A percentile compares a stretch with the other conserved stretches of the same genome.
These are phyloP conservation scores for Kockiozyma suomiensis DNA, from an alignment of 805 yeast genomes.

Conservation along the genomic window DNA sequence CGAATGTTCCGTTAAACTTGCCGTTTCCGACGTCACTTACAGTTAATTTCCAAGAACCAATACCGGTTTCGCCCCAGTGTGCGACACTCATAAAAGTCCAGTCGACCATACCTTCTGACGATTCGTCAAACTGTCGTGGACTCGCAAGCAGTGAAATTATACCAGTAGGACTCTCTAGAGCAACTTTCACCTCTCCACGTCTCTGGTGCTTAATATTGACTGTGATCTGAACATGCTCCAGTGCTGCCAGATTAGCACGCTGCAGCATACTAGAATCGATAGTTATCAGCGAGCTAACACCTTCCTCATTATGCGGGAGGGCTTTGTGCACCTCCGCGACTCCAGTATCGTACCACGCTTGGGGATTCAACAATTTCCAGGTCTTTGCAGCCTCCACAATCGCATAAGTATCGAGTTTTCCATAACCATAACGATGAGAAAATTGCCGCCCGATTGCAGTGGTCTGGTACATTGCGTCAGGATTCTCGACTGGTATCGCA, in stretches of 20 bases:
- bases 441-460: slow-evolving; percentile 69
- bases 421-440: slow-evolving; percentile 89
- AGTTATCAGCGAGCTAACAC: slow-evolving; percentile 46
- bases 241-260: slow-evolving; percentile 60
- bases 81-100: slow-evolving; percentile 99
- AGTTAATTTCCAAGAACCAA: slow-evolving; percentile 79
- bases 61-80: slow-evolving; percentile 88
- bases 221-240: slow-evolving; percentile 86
- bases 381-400: slow-evolving; percentile 70
- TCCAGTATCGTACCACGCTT: slow-evolving; percentile 71
- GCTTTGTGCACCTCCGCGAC: slow-evolving; percentile 43
- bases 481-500: slow-evolving; percentile 66
- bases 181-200: slow-evolving; percentile 72
- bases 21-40: slow-evolving; percentile 48
- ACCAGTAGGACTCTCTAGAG: slow-evolving; percentile 74
- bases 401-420: slow-evolving; percentile 79
- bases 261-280: slow-evolving; percentile 55
- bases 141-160: slow-evolving; percentile 73
- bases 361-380: slow-evolving; percentile 91
- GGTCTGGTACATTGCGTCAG: slow-evolving; percentile 72
- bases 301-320: slow-evolving; percentile 36
- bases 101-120: slow-evolving; percentile 60
- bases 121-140: slow-evolving; percentile 60
- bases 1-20: slow-evolving; percentile 44
- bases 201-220: slow-evolving; percentile 65